Conservation (phyloP, 2,329 filamentous ascomycete genomes). For the Bipolaris bicolor region DNA sequence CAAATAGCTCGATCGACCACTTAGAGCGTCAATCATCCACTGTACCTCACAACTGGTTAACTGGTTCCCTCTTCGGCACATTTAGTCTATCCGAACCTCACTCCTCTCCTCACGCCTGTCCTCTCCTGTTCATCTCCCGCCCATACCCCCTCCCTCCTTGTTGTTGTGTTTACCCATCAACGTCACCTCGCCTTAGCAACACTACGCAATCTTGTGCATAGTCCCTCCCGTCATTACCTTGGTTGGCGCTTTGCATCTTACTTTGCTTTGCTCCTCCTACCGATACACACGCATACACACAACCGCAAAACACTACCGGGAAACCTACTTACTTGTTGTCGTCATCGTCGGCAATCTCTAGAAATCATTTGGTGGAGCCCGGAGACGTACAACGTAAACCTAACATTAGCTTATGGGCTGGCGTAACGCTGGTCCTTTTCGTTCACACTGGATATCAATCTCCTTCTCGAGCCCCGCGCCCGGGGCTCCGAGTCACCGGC, state of each 20-base stretch:
- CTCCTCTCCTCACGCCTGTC: slow-evolving; percentile 35
- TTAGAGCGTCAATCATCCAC: slow-evolving; percentile 39
- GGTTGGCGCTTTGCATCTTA: slow-evolving; percentile 18
- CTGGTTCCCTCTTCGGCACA: slow-evolving; percentile 41
- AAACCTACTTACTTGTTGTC: slow-evolving; percentile 3
- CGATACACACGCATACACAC: neutral
- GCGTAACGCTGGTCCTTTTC: slow-evolving; percentile 53
- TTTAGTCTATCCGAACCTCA: slow-evolving; percentile 41
- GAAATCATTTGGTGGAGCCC: slow-evolving; percentile 18
- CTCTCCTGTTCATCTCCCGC: slow-evolving; percentile 31
- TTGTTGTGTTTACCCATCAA: slow-evolving; percentile 36
- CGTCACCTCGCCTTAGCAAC: slow-evolving; percentile 16
- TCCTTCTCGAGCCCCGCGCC: slow-evolving; percentile 77
- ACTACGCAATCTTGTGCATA: neutral
- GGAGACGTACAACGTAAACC: slow-evolving; percentile 20
- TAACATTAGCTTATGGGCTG: slow-evolving; percentile 49
- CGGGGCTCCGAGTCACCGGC: slow-evolving; percentile 72
- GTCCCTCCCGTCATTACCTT: slow-evolving; percentile 15
- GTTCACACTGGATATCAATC: slow-evolving; percentile 94
- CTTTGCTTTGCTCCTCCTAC: slow-evolving; percentile 10
- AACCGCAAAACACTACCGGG: slow-evolving; percentile 6
- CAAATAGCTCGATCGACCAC: slow-evolving; percentile 50
- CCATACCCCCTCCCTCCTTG: slow-evolving; percentile 25
- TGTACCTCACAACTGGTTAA: slow-evolving; percentile 45
- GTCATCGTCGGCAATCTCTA: slow-evolving; percentile 7